A percentile compares a stretch with the other conserved stretches of the same genome.
These are phyloP conservation scores for Vitis hybrid DNA, from an alignment of 177 flowering plant genomes.

Conservation along the genomic window DNA sequence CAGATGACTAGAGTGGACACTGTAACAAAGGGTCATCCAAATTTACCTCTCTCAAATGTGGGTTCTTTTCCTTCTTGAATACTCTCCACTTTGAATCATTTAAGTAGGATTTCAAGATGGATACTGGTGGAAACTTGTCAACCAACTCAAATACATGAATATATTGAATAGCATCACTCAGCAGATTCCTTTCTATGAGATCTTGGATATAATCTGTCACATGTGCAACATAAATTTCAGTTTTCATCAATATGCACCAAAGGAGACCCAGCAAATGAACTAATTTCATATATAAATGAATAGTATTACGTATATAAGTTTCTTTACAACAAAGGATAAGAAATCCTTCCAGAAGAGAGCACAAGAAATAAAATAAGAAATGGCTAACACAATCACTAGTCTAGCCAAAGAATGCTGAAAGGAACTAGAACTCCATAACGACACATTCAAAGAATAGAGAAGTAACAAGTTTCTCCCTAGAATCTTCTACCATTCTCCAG, in stretches of 20 bases:
- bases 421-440: no score
- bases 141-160: constrained; percentile 18
- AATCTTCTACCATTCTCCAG: no score
- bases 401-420: no score
- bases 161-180: constrained; percentile 15
- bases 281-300: no score
- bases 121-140: constrained; percentile 13
- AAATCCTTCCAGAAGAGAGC: no score
- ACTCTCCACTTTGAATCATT: background rate
- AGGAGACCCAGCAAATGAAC: no score
- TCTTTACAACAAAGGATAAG: no score
- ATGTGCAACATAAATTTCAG: background rate
- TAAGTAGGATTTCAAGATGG: constrained; percentile 11
- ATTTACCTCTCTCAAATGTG: constrained; percentile 1
- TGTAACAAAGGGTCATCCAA: background rate
- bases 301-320: no score
- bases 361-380: no score
- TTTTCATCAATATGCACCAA: constrained; percentile 2
- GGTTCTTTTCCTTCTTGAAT: background rate
- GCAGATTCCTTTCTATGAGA: constrained; percentile 9
- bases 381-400: no score
- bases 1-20: background rate
- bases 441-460: no score
- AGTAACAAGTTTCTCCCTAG: no score
- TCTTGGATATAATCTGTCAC: constrained; percentile 13